phyloP scores from a whole-genome alignment of 345 rosid genomes.

The Gossypium turneri region DNA sequence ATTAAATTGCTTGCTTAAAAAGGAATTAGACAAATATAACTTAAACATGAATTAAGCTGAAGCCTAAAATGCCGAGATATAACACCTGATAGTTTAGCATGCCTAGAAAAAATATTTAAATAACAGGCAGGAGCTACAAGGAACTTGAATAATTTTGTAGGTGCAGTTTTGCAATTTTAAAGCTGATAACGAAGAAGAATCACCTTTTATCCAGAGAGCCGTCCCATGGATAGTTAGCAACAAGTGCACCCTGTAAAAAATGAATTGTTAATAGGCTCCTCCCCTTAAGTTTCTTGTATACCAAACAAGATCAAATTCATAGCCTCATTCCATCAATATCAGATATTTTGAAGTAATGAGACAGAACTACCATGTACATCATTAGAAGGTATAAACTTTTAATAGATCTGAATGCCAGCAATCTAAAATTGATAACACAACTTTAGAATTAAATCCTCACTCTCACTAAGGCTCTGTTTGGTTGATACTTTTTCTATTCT shows the following conservation, averaged over 20 bases:
- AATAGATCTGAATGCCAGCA: background rate
- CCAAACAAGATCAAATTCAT: conserved; percentile 10
- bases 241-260: conserved; percentile 80
- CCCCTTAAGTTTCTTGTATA: conserved; percentile 3
- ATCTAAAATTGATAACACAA: background rate
- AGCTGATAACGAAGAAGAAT: conserved; percentile 7
- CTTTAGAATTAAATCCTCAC: background rate
- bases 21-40: background rate
- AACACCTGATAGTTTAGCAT: background rate
- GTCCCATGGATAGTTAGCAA: conserved; percentile 99
- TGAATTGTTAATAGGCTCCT: conserved; percentile 2
- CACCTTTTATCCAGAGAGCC: conserved; percentile 76
- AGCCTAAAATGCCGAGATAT: background rate
- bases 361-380: background rate
- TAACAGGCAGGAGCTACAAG: background rate
- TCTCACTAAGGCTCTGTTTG: background rate
- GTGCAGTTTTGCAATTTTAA: conserved; percentile 2
- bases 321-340: background rate
- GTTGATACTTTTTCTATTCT: background rate
- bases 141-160: background rate
- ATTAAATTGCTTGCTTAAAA: conserved; percentile 3
- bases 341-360: background rate
- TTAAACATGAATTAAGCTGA: background rate
- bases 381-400: background rate
- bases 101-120: background rate